These are phyloP conservation scores for Zarea fungicola DNA, from an alignment of 2,329 filamentous ascomycete species.

Conservation along the genomic window DNA sequence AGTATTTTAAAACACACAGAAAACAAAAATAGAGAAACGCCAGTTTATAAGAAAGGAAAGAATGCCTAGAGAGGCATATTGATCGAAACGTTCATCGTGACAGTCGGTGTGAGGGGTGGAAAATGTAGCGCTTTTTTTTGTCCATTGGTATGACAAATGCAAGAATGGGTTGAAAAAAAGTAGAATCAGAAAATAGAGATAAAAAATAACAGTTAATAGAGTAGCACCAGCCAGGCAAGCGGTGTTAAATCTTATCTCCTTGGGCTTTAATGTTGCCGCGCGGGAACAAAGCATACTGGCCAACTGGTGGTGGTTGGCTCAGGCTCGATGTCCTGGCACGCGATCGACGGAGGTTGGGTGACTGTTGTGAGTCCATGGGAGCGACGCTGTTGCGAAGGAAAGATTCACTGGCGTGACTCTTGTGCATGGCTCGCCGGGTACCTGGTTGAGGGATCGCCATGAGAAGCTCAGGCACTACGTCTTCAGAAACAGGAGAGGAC, in stretches of 20 bases:
- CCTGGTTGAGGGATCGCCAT: slow-evolving; percentile 22
- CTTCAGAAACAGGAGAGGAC: slow-evolving; percentile 21
- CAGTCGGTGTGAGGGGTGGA: no score
- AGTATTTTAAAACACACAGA: background rate
- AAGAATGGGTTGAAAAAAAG: background rate
- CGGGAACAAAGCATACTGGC: slow-evolving; percentile 43
- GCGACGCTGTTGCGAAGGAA: slow-evolving; percentile 25
- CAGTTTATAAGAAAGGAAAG: background rate
- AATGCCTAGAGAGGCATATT: no score
- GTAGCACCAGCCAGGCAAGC: no score
- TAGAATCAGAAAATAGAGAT: background rate
- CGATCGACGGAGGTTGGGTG: slow-evolving; percentile 27
- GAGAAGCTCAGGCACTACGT: slow-evolving; percentile 31
- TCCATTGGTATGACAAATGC: no score
- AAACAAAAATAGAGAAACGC: background rate
- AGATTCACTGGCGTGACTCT: slow-evolving; percentile 34
- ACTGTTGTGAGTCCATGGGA: slow-evolving; percentile 27
- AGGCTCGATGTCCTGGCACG: slow-evolving; percentile 44
- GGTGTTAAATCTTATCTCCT: slow-evolving; percentile 11
- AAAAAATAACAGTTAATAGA: background rate
- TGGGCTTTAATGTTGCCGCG: slow-evolving; percentile 26
- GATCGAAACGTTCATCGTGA: no score
- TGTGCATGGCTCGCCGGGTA: slow-evolving; percentile 27
- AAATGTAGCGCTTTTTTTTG: no score
- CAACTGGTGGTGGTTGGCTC: slow-evolving; percentile 39